Evolutionary conservation across 2,329 filamentous ascomycete species (phyloP).

Genomic region (Aureobasidium sp.): DNA sequence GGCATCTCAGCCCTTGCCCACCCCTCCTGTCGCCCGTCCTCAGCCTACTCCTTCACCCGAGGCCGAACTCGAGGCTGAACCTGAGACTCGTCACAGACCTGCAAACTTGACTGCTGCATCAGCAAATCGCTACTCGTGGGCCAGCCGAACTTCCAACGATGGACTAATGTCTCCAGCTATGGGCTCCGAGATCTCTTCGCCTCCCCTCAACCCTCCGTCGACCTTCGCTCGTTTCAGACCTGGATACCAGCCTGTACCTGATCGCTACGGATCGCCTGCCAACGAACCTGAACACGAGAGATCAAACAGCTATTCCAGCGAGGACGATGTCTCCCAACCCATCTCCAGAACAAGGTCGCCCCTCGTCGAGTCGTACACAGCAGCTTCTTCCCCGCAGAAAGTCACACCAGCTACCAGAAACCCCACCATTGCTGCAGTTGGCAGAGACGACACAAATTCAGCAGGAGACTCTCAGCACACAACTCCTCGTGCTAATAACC

Average conservation of each 20-base stretch:
- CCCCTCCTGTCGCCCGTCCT: background rate
- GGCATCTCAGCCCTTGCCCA: conserved; percentile 21
- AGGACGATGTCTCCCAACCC: background rate
- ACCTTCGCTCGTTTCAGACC: conserved; percentile 12
- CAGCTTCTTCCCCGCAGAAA: background rate
- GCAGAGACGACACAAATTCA: conserved; percentile 12
- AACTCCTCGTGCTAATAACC: conserved; percentile 18
- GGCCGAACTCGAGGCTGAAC: background rate
- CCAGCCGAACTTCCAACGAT: conserved; percentile 23
- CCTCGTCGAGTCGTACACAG: background rate
- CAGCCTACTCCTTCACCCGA: background rate
- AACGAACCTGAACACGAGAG: conserved; percentile 12
- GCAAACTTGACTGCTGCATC: conserved; percentile 1
- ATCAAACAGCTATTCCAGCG: conserved; percentile 9
- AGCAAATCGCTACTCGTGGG: conserved; percentile 24
- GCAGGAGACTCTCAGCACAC: conserved; percentile 18
- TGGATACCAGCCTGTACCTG: conserved; percentile 13
- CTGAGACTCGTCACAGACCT: background rate
- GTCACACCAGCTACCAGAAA: background rate
- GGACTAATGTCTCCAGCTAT: conserved; percentile 18
- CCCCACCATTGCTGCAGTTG: background rate
- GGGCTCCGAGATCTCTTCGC: conserved; percentile 6
- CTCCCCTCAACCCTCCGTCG: conserved; percentile 8
- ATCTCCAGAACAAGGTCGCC: background rate
- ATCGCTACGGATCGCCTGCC: conserved; percentile 13